Conservation (phyloP, 345 rosid species). For the Eucalyptus microcorys region DNA sequence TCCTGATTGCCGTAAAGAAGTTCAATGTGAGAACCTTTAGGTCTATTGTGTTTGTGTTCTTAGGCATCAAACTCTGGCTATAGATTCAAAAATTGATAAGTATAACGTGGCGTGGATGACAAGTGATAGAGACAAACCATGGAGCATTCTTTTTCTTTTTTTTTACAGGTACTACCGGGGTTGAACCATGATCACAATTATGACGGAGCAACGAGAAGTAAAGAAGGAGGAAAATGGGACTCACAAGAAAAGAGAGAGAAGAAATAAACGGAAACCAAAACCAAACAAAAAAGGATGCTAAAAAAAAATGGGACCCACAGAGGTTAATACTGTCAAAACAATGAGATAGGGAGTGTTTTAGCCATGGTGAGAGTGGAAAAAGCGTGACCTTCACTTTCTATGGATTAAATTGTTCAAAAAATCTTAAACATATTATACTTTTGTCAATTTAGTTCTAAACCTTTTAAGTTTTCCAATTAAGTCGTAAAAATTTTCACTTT, state of each 20-base stretch:
- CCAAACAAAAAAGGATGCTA: background rate
- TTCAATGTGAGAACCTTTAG: slow-evolving; percentile 49
- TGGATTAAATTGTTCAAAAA: no score
- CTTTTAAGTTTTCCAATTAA: fast-evolving
- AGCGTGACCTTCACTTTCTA: fast-evolving
- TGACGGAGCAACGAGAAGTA: background rate
- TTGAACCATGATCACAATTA: background rate
- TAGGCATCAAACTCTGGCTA: slow-evolving; percentile 49
- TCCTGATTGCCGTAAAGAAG: slow-evolving; percentile 31
- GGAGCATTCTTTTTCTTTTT: background rate
- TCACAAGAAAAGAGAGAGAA: background rate
- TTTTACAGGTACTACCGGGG: no score
- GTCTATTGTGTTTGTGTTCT: background rate
- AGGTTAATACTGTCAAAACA: background rate
- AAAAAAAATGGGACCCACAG: no score
- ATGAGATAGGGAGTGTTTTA: background rate
- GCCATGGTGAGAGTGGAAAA: background rate
- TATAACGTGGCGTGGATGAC: slow-evolving; percentile 70
- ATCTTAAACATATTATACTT: fast-evolving
- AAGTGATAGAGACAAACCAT: background rate
- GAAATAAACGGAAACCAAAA: background rate
- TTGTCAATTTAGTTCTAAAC: fast-evolving
- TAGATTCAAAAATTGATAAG: slow-evolving; percentile 50
- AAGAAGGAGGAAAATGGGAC: background rate
- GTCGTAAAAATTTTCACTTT: fast-evolving